Conservation (phyloP, 208 protist genomes). For the Balamuthia mandrillaris region DNA sequence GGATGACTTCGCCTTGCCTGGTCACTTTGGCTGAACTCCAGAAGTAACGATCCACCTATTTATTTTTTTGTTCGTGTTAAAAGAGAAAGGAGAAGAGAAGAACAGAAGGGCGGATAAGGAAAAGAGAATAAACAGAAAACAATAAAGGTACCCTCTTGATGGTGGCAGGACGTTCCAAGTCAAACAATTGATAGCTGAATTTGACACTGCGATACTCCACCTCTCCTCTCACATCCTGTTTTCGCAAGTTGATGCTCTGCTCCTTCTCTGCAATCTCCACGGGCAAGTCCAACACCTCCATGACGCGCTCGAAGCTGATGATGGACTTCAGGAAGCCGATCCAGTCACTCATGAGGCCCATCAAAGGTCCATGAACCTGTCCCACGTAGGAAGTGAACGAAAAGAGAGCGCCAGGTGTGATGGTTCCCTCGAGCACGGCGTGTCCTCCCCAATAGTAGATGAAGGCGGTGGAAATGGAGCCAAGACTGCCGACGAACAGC, state of each 20-base stretch:
- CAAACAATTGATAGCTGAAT: not conserved
- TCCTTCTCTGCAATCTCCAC: not conserved
- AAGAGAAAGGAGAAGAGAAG: not conserved
- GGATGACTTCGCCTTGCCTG: not conserved
- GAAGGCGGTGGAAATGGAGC: not conserved
- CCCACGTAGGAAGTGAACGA: not conserved
- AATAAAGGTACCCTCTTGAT: too few species aligned
- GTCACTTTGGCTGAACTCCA: not conserved
- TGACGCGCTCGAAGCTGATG: not conserved
- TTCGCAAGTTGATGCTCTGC: not conserved
- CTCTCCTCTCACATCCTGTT: not conserved
- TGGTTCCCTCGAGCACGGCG: not conserved
- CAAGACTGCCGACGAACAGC: not conserved
- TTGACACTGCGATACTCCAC: not conserved
- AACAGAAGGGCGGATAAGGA: not conserved
- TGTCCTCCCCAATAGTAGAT: slow-evolving; percentile 3
- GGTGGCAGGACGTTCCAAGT: not conserved
- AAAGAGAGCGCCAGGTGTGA: not conserved
- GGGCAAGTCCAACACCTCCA: not conserved
- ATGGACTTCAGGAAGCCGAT: not conserved
- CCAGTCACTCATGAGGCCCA: not conserved
- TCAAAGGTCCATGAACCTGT: not conserved
- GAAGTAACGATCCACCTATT: not conserved
- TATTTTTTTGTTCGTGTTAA: not conserved
- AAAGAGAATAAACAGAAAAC: too few species aligned